Evolutionary conservation across 495 filamentous ascomycete genomes (phyloP).

Genomic region (Penicillium flavigenum): DNA sequence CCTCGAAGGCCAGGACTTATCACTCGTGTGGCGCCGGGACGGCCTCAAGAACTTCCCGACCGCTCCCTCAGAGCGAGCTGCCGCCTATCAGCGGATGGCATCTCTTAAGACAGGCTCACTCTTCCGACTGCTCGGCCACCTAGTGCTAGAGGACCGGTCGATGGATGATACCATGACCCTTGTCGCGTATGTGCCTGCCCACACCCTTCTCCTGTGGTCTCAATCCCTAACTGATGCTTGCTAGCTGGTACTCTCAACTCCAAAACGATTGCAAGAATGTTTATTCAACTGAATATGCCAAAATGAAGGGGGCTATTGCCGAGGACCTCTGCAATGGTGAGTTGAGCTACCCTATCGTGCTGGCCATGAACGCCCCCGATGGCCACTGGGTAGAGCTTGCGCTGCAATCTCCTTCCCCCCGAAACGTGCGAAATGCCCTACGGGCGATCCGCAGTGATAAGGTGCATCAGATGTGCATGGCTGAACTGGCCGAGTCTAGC

Average conservation of each 20-base stretch:
- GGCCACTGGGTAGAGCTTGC: conserved; percentile 21
- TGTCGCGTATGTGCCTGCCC: conserved; percentile 20
- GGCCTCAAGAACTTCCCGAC: conserved; percentile 23
- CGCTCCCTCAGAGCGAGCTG: conserved; percentile 10
- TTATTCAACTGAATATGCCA: conserved; percentile 32
- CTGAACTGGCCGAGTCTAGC: conserved; percentile 19
- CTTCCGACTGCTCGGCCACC: conserved; percentile 25
- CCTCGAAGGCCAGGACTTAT: conserved; percentile 34
- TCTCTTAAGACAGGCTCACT: conserved; percentile 26
- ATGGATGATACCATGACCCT: conserved; percentile 22
- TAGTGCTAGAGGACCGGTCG: conserved; percentile 21
- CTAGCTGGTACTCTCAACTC: conserved; percentile 32
- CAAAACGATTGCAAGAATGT: conserved; percentile 39
- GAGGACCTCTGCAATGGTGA: conserved; percentile 37
- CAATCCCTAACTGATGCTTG: conserved; percentile 1
- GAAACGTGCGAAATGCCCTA: conserved; percentile 22
- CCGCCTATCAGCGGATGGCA: conserved; percentile 23
- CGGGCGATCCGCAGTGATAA: conserved; percentile 19
- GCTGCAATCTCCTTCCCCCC: conserved; percentile 19
- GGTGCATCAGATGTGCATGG: conserved; percentile 19
- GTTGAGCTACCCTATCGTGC: conserved; percentile 30
- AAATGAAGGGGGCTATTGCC: conserved; percentile 28
- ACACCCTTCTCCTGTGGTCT: neutral
- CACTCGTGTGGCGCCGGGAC: conserved; percentile 36
- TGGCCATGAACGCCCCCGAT: conserved; percentile 24